phyloP scores from a whole-genome alignment of 2,329 filamentous ascomycete species.

The Pestalotiopsis sp. region DNA sequence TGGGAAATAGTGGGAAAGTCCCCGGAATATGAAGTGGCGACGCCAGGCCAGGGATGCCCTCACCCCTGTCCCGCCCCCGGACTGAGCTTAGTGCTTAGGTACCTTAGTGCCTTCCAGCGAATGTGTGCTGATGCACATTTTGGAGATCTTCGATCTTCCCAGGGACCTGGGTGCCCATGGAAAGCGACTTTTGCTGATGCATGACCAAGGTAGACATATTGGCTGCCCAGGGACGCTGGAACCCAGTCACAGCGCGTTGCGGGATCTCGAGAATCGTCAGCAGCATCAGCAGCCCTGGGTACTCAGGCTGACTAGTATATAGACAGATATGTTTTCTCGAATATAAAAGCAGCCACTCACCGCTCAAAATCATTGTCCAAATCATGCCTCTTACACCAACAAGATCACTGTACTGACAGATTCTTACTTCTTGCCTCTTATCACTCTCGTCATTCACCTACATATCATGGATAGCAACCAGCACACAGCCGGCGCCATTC shows the following conservation, averaged over 20 bases:
- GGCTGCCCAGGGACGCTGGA: not conserved
- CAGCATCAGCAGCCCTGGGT: not conserved
- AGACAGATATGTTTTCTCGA: not conserved
- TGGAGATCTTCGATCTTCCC: not conserved
- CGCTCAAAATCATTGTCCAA: not conserved
- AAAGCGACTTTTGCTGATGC: not conserved
- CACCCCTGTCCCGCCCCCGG: not conserved
- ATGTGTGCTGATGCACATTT: not conserved
- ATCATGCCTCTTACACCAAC: not conserved
- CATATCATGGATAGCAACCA: not conserved
- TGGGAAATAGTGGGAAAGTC: too few species aligned
- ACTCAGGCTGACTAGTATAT: not conserved
- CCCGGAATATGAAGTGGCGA: not conserved
- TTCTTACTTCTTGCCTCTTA: not conserved
- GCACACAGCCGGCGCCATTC: not conserved
- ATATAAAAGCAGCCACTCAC: not conserved
- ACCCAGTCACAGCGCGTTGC: not conserved
- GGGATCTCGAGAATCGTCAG: not conserved
- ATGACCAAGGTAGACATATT: not conserved
- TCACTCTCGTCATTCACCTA: not conserved
- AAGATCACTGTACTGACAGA: not conserved
- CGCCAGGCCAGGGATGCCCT: not conserved
- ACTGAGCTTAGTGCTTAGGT: not conserved
- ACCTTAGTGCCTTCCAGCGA: not conserved
- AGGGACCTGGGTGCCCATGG: not conserved